Percentiles rank a stretch among this genome's conserved stretches.
Conservation (phyloP, 495 filamentous ascomycete species). For the Xylaria telfairii region DNA sequence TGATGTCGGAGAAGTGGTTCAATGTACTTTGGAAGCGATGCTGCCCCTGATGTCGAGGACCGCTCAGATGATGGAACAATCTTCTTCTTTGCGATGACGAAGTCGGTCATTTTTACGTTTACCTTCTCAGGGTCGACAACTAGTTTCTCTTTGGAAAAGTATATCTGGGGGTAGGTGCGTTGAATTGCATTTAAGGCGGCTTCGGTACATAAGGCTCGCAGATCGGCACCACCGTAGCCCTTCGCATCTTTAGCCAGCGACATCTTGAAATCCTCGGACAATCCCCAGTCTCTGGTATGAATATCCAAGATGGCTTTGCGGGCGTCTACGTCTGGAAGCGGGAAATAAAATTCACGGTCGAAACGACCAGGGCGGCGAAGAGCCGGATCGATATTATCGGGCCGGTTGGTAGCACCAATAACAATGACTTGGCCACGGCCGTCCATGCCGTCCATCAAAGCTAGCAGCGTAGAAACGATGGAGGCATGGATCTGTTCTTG, state of each 20-base stretch:
- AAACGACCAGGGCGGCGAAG: conserved; percentile 93
- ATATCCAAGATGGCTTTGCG: conserved; percentile 90
- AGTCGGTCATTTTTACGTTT: conserved; percentile 85
- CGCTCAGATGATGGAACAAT: conserved; percentile 94
- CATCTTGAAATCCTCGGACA: conserved; percentile 78
- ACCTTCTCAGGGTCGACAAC: conserved; percentile 85
- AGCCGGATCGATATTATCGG: conserved; percentile 95
- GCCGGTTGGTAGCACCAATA: conserved; percentile 96
- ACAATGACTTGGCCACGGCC: conserved; percentile 97
- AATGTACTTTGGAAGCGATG: conserved; percentile 74
- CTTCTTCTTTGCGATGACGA: conserved; percentile 95
- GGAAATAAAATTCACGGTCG: conserved; percentile 97
- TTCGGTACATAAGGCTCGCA: conserved; percentile 94
- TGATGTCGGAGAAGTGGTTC: conserved; percentile 81
- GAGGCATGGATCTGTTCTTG: conserved; percentile 98
- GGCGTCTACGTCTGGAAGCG: conserved; percentile 79
- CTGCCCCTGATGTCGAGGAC: conserved; percentile 79
- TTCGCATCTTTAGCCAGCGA: conserved; percentile 86
- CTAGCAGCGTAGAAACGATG: conserved; percentile 92
- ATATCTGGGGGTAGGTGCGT: conserved; percentile 93
- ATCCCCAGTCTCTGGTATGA: conserved; percentile 91
- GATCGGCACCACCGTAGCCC: conserved; percentile 94
- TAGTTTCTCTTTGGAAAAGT: conserved; percentile 87
- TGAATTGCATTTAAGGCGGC: conserved; percentile 99
- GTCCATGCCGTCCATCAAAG: conserved; percentile 99